These are phyloP conservation scores for Carex sylvatica DNA, from an alignment of 202 grass and related monocot genomes.

Conservation along the genomic window DNA sequence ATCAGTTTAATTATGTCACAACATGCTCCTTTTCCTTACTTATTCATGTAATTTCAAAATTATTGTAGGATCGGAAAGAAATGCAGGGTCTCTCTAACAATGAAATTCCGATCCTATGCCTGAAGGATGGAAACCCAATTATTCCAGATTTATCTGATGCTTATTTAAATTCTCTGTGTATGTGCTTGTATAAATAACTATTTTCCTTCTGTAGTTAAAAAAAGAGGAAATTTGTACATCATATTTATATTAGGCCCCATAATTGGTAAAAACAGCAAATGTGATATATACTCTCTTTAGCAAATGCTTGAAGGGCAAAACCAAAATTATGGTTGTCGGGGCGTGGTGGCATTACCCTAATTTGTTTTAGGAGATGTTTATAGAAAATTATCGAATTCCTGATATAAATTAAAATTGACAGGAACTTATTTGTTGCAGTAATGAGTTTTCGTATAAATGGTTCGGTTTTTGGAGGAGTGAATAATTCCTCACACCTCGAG, in stretches of 20 bases:
- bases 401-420: slow-evolving; percentile 61
- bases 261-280: background rate
- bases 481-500: slow-evolving; percentile 53
- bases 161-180: slow-evolving; percentile 80
- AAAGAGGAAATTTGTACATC: background rate
- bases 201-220: background rate
- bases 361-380: slow-evolving; percentile 2
- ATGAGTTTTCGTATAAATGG: slow-evolving; percentile 56
- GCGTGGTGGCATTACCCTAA: background rate
- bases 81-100: slow-evolving; percentile 55
- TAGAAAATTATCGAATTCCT: background rate
- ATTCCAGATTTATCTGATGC: slow-evolving; percentile 90
- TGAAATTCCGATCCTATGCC: slow-evolving; percentile 68
- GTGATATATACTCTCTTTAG: background rate
- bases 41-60: slow-evolving; percentile 31
- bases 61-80: slow-evolving; percentile 61
- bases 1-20: background rate
- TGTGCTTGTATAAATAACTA: slow-evolving; percentile 27
- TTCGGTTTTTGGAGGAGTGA: slow-evolving; percentile 50
- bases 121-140: slow-evolving; percentile 82
- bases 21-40: slow-evolving; percentile 22
- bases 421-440: slow-evolving; percentile 91
- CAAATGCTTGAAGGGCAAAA: background rate
- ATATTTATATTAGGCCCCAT: background rate
- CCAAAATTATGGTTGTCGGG: background rate